Evolutionary conservation across 129 eudicot genomes (phyloP).

Genomic region (Saussurea involucrata): DNA sequence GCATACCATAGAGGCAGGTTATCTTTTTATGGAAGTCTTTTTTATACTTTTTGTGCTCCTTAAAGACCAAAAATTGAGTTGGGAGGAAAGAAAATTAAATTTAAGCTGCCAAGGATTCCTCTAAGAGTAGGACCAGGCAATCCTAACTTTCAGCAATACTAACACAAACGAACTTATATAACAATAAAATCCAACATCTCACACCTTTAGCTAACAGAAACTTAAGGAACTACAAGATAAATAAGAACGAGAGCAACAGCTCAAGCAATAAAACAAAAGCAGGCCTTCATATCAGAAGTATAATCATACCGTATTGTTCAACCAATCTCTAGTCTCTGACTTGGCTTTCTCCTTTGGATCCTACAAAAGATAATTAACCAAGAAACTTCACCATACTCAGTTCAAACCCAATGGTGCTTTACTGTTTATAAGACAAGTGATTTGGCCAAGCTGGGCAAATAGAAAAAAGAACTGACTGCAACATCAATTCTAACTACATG

Average conservation of each 20-base stretch:
- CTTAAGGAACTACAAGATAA: not conserved
- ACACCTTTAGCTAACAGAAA: not conserved
- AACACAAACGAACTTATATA: constrained; percentile 2
- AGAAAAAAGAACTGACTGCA: not conserved
- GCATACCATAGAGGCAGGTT: not conserved
- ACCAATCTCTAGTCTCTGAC: constrained; percentile 98
- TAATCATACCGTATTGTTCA: constrained; percentile 81
- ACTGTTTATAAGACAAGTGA: not conserved
- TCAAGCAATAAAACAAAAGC: not conserved
- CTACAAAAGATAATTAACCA: constrained; percentile 40
- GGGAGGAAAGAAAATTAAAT: not conserved
- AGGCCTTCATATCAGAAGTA: constrained; percentile 14
- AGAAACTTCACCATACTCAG: constrained; percentile 14
- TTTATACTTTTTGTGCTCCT: not conserved
- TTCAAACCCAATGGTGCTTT: not conserved
- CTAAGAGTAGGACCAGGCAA: not conserved
- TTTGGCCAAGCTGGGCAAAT: not conserved
- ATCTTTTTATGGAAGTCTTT: not conserved
- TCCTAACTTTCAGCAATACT: not conserved
- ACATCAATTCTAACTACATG: not conserved
- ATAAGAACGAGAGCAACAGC: not conserved
- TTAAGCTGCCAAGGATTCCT: not conserved
- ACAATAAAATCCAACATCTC: not conserved
- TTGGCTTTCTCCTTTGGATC: constrained; percentile 98
- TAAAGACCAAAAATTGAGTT: not conserved